Conservation (phyloP, 306 rosid genomes). For the Dalbergia cochinchinensis region DNA sequence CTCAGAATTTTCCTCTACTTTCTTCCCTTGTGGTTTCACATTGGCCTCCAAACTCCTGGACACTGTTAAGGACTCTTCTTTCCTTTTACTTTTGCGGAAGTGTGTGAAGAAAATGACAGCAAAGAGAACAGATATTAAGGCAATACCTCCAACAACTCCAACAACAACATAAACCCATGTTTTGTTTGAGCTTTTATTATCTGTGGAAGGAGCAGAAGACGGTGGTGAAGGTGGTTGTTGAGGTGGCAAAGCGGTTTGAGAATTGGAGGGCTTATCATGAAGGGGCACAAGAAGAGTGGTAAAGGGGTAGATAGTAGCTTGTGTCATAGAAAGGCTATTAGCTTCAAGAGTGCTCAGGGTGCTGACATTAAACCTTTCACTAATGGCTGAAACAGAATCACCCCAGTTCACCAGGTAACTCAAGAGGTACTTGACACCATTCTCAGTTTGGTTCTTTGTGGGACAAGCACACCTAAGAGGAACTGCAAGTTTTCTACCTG, state of each 20-base stretch:
- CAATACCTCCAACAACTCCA: conserved; percentile 62
- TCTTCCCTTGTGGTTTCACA: conserved; percentile 49
- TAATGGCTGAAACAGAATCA: conserved; percentile 53
- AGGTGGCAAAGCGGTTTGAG: conserved; percentile 51
- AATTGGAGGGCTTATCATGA: conserved; percentile 62
- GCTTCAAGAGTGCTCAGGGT: conserved; percentile 54
- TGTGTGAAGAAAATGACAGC: conserved; percentile 45
- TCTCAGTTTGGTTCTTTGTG: conserved; percentile 71
- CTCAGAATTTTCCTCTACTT: conserved; percentile 46
- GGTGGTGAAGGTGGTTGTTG: conserved; percentile 50
- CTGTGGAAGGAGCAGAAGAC: conserved; percentile 44
- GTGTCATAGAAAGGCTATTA: conserved; percentile 61
- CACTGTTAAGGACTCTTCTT: conserved; percentile 33
- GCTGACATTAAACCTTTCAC: conserved; percentile 54
- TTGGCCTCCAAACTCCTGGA: conserved; percentile 48
- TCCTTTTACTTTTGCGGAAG: conserved; percentile 36
- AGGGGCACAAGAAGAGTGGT: conserved; percentile 85
- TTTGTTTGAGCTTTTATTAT: conserved; percentile 50
- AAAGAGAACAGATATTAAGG: conserved; percentile 44
- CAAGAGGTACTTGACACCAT: conserved; percentile 62
- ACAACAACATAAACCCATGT: conserved; percentile 72
- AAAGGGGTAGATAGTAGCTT: conserved; percentile 44
- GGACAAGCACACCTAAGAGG: conserved; percentile 98
- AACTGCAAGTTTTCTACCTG: conserved; percentile 58
- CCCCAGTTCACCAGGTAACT: conserved; percentile 61